Evolutionary conservation across 257 asterid genomes (phyloP), one percentile per base, ranked within the genome.

Genomic region (Ajuga chamaepitys): DNA sequence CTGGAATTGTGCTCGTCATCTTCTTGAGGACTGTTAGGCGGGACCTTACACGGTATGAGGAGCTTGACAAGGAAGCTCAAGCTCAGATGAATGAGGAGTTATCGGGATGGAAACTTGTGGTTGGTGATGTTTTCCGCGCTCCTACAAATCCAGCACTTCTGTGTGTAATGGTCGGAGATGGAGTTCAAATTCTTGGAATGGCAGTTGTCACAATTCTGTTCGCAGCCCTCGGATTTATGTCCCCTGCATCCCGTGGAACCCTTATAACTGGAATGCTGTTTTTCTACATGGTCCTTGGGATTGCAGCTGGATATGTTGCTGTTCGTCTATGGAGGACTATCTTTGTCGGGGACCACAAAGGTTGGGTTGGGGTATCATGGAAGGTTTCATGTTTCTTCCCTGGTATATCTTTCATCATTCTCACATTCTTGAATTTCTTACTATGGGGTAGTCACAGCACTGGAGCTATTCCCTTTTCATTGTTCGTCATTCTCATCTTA

Each of bases 51-150:
- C 82, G 85, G 22, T 86, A 88, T 16, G 96, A 88, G 78, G 96
- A 88, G 75, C 92, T 86, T 1, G 96, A 88, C 68, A 88, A 86
- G 77, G 95, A 88, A 73, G 87, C 96, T 63, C 96, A 88, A 77
- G 92, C 95, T 42, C 96, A 86, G 78, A 88, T 88, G 96, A 88
- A 86, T 11, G 96, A 88, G 77, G 96, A 88, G 83, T 64, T 88
- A 55, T 88, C 95, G 0, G 96, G 96, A 9, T 88, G 96, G 96
- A 88, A 88, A 70, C 85, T 88, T 4, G 92, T 88, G 1, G 95
- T 86, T 20, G 87, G 82, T 61, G 96, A 88, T 74, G 95, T 88
- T 53, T 88, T 88, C 64, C 85, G 96, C 26, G 88, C 88, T 54
- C 96, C 96, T 18, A 58, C 75, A 47, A 74, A 84, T 63, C 90